phyloP scores from a whole-genome alignment of 768 basidiomycete genomes.

The Podaxis rugospora region DNA sequence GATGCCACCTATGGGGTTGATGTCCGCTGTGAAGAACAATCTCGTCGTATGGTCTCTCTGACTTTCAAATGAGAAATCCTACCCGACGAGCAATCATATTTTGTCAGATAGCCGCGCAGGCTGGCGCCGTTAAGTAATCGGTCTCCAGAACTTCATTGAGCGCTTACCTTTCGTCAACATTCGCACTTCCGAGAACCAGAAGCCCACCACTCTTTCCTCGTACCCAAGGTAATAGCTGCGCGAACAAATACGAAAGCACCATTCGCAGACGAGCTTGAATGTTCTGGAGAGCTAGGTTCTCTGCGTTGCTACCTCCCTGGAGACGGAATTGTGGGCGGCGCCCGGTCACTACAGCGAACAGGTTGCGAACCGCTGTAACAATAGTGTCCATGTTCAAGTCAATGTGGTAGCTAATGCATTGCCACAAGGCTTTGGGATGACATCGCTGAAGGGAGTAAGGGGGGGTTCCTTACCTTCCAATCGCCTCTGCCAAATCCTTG shows the following conservation, averaged over 20 bases:
- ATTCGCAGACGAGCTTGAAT: conserved; percentile 96
- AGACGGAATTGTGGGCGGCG: conserved; percentile 63
- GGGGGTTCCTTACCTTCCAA: conserved; percentile 65
- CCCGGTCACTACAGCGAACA: conserved; percentile 81
- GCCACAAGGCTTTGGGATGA: neutral
- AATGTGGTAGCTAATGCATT: conserved; percentile 69
- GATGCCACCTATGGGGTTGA: conserved; percentile 98
- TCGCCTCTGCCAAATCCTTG: conserved; percentile 79
- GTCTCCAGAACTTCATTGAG: neutral
- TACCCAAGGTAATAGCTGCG: conserved; percentile 91
- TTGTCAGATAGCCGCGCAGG: conserved; percentile 93
- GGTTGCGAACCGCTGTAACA: conserved; percentile 75
- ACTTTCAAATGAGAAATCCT: conserved; percentile 10
- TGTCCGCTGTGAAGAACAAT: conserved; percentile 58
- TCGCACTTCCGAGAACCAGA: conserved; percentile 95
- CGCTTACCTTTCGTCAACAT: conserved; percentile 90
- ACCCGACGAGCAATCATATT: conserved; percentile 96
- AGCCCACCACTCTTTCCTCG: conserved; percentile 80
- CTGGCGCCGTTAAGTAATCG: conserved; percentile 33
- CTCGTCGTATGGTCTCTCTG: neutral
- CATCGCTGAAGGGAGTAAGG: neutral
- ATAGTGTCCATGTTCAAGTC: conserved; percentile 96
- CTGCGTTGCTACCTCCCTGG: conserved; percentile 81
- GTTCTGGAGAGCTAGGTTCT: conserved; percentile 96
- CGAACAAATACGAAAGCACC: conserved; percentile 93